These are phyloP conservation scores for Penicillium pancosmium DNA, from an alignment of 495 filamentous ascomycete genomes.

Conservation along the genomic window DNA sequence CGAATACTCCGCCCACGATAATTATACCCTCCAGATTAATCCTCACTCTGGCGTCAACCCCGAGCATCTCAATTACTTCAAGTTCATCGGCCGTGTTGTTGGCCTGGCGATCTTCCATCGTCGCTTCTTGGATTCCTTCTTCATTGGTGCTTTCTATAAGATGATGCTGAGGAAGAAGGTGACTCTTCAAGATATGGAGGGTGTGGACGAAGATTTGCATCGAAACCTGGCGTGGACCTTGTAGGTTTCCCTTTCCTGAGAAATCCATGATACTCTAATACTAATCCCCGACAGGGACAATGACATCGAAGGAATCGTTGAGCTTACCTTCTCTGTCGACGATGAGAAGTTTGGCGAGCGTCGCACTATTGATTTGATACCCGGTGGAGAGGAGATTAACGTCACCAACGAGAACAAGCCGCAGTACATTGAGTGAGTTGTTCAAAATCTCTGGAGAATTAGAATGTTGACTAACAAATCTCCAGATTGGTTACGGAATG, in stretches of 20 bases:
- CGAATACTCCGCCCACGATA: constrained; percentile 99
- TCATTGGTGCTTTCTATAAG: constrained; percentile 99
- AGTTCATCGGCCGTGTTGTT: constrained; percentile 98
- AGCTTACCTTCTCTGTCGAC: constrained; percentile 93
- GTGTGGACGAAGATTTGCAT: constrained; percentile 97
- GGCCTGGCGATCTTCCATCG: constrained; percentile 98
- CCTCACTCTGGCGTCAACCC: constrained; percentile 99
- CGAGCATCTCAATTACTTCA: constrained; percentile 99
- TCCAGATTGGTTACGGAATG: constrained; percentile 89
- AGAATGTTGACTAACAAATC: neutral
- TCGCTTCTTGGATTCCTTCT: constrained; percentile 97
- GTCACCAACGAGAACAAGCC: constrained; percentile 98
- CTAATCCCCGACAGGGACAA: constrained; percentile 67
- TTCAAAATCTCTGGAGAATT: neutral
- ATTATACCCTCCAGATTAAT: constrained; percentile 99
- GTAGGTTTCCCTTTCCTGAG: constrained; percentile 41
- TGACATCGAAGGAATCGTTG: constrained; percentile 88
- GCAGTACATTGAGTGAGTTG: constrained; percentile 84
- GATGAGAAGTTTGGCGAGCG: constrained; percentile 97
- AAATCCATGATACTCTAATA: neutral
- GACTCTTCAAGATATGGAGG: constrained; percentile 93
- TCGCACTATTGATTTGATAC: constrained; percentile 88
- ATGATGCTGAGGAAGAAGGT: constrained; percentile 98
- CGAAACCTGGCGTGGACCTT: constrained; percentile 94
- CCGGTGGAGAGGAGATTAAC: constrained; percentile 84